Evolutionary conservation across 768 basidiomycete genomes (phyloP).

Genomic region (Boletus reticulatus): DNA sequence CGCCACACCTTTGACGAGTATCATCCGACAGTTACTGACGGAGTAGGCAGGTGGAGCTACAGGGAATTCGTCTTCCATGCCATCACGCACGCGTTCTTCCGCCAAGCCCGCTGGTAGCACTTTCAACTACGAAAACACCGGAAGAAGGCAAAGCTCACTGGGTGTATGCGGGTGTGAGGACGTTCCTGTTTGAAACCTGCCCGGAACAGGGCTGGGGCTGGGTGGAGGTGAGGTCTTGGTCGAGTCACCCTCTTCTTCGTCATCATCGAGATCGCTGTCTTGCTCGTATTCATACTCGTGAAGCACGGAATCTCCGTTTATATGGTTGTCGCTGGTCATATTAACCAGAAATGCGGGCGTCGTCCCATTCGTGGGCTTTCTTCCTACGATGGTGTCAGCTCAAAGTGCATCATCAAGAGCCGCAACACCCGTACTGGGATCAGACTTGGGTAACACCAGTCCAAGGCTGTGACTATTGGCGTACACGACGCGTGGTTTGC

Average conservation of each 20-base stretch:
- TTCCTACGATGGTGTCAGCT: constrained; percentile 6
- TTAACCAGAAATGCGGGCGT: constrained; percentile 18
- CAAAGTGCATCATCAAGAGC: neutral
- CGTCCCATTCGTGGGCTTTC: neutral
- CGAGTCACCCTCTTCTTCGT: constrained; percentile 11
- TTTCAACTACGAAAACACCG: neutral
- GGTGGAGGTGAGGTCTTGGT: neutral
- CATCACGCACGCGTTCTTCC: neutral
- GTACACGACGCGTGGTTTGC: constrained; percentile 25
- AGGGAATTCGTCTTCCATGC: neutral
- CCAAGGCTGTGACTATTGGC: constrained; percentile 19
- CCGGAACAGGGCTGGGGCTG: neutral
- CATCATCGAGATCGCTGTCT: constrained; percentile 32
- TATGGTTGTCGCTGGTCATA: constrained; percentile 21
- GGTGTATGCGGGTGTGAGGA: constrained; percentile 1
- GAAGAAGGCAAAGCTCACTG: constrained; percentile 4
- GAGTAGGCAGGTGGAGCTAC: constrained; percentile 22
- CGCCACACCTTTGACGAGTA: constrained; percentile 30
- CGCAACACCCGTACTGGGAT: constrained; percentile 1
- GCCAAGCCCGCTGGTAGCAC: neutral
- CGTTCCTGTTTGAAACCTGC: neutral
- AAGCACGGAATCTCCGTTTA: constrained; percentile 18
- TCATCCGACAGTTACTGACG: constrained; percentile 17
- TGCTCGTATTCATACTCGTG: constrained; percentile 28
- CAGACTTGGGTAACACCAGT: constrained; percentile 16